Evolutionary conservation across 768 basidiomycete species (phyloP).

Genomic region (Boletellus ananiceps): DNA sequence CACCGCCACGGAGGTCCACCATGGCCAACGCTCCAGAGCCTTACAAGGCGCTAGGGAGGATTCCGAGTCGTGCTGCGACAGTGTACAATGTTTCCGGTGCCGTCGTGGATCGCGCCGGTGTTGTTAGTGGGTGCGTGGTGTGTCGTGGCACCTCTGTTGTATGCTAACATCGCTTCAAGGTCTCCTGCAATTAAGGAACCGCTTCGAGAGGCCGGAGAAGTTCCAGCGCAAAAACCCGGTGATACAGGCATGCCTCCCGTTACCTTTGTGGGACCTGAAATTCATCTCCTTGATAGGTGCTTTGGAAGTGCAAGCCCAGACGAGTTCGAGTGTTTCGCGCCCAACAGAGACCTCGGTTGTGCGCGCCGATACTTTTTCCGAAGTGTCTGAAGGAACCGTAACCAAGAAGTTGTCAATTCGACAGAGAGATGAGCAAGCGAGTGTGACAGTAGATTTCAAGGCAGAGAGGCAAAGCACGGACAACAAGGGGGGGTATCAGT

Average conservation of each 20-base stretch:
- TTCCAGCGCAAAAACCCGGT: background rate
- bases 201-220: background rate
- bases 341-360: background rate
- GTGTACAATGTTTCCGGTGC: background rate
- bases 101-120: background rate
- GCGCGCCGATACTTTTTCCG: background rate
- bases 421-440: background rate
- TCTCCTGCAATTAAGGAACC: background rate
- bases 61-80: background rate
- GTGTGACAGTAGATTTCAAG: background rate
- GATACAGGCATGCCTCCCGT: background rate
- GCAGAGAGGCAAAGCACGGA: background rate
- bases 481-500: background rate
- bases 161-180: background rate
- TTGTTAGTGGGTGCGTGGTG: background rate
- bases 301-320: background rate
- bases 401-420: background rate
- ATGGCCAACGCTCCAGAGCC: background rate
- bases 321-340: background rate
- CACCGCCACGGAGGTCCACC: background rate
- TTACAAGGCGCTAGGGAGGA: background rate
- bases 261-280: background rate
- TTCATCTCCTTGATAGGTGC: background rate
- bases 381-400: background rate
- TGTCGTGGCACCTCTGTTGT: background rate